These are phyloP conservation scores for Yamadazyma ubonensis DNA, from an alignment of 805 yeast genomes.

Conservation along the genomic window DNA sequence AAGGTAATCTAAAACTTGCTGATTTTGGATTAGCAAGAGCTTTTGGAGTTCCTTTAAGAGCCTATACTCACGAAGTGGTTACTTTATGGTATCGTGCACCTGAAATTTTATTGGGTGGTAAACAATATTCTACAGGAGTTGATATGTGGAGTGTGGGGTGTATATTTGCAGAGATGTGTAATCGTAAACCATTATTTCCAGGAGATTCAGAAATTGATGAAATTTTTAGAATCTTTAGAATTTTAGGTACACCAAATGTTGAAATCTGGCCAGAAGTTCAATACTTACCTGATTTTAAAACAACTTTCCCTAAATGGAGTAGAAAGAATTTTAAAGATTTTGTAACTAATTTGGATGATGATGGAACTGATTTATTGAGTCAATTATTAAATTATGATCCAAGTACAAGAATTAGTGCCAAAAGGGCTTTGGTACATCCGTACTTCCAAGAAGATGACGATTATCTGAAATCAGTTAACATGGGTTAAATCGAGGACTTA, in stretches of 20 bases:
- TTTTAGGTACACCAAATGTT: slow-evolving; percentile 92
- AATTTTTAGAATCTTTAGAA: slow-evolving; percentile 86
- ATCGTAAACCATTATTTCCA: slow-evolving; percentile 91
- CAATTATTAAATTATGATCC: slow-evolving; percentile 88
- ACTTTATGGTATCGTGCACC: slow-evolving; percentile 98
- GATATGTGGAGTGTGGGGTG: slow-evolving; percentile 99
- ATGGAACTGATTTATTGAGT: slow-evolving; percentile 81
- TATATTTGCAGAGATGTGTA: slow-evolving; percentile 96
- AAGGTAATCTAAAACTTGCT: slow-evolving; percentile 79
- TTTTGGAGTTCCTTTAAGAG: slow-evolving; percentile 94
- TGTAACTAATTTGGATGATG: slow-evolving; percentile 76
- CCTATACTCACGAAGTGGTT: slow-evolving; percentile 97
- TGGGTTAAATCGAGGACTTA: slow-evolving; percentile 26
- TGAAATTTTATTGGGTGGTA: slow-evolving; percentile 91
- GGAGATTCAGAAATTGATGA: slow-evolving; percentile 98
- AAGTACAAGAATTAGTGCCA: slow-evolving; percentile 88
- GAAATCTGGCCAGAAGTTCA: slow-evolving; percentile 93
- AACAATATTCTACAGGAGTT: slow-evolving; percentile 96
- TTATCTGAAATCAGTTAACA: slow-evolving; percentile 38
- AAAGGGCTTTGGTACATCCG: slow-evolving; percentile 86
- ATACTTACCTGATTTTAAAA: slow-evolving; percentile 87
- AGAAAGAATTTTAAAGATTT: slow-evolving; percentile 66
- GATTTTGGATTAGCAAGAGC: slow-evolving; percentile 96
- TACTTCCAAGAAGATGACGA: slow-evolving; percentile 63
- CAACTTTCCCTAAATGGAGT: slow-evolving; percentile 89